Base-by-base conservation (phyloP, 495 filamentous ascomycete genomes). In the Daldinia concentrica region DNA sequence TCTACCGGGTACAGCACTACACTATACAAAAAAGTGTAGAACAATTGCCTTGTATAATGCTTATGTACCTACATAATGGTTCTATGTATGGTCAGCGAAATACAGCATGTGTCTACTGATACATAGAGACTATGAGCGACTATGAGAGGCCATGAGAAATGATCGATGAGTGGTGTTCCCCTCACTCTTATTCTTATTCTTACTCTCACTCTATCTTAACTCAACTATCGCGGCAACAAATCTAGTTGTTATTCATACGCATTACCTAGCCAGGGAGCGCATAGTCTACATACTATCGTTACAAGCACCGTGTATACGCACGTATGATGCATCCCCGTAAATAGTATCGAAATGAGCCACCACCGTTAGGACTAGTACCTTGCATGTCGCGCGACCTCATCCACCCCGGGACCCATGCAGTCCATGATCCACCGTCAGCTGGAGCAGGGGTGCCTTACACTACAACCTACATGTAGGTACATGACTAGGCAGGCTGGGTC, bases 371-470 rank as follows among this genome's bases (percentile, higher is more conserved):
- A 72, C 60, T 39, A 68, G 71, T 73, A 69, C 71, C 66, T 69
- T 69, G 66, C 61, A 69, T 66, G 58, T 73, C 68, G 76, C 71
- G 71, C 66, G 60, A 67, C 62, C 69, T 74, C 75, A 48, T 68
- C 70, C 61, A 63, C 52, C 59, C 57, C 64, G 39, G 48, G 62
- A 73, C 66, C 75, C 73, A 71, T 75, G 74, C 62, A 61, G 45
- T 55, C 61, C 62, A 72, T 64, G 52, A 60, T 69, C 69, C 74
- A 57, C 54, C 54, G 54, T 57, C 54, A 78, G 76, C 76, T 78
- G 65, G 66, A 51, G 61, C 76, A 76, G 71, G 76, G 74, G 69
- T 76, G 50, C 70, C 65, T 76, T 66, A 68, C 62, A 63, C 58
- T 69, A 66, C 56, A 50, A 72, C 72, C 43, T 48, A 29, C 61